Evolutionary conservation across 129 eudicot genomes (phyloP).

Genomic region (Cynara cardunculus): DNA sequence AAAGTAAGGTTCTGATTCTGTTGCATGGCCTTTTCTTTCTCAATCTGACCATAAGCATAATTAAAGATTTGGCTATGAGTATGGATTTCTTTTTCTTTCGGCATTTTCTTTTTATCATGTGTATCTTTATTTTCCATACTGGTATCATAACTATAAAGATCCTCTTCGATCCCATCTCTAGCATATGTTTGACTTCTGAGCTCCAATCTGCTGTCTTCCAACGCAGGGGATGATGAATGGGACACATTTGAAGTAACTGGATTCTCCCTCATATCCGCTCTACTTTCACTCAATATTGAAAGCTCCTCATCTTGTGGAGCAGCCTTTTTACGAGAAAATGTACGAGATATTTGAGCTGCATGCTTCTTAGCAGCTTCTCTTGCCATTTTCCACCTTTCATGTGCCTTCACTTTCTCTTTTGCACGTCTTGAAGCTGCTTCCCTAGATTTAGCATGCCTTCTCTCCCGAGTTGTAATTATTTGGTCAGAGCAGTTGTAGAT

Average conservation of each 20-base stretch:
- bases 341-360: constrained; percentile 65
- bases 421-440: constrained; percentile 85
- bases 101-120: constrained; percentile 35
- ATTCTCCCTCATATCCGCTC: constrained; percentile 31
- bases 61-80: constrained; percentile 82
- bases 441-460: constrained; percentile 79
- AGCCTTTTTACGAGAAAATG: constrained; percentile 49
- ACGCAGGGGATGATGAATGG: constrained; percentile 9
- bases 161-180: constrained; percentile 37
- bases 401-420: constrained; percentile 66
- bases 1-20: constrained; percentile 75
- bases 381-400: constrained; percentile 82
- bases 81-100: constrained; percentile 52
- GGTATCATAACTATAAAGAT: constrained; percentile 31
- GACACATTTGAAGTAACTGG: constrained; percentile 20
- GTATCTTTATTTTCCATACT: constrained; percentile 28
- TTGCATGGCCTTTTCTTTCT: constrained; percentile 80
- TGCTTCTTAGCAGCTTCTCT: constrained; percentile 83
- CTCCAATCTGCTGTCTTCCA: constrained; percentile 37
- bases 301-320: constrained; percentile 39
- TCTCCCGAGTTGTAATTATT: constrained; percentile 72
- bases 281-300: constrained; percentile 35
- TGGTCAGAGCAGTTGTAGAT: constrained; percentile 92
- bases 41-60: constrained; percentile 80
- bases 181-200: constrained; percentile 30